Conservation (phyloP, 2,329 filamentous ascomycete genomes). For the Aspergillus ibericus region DNA sequence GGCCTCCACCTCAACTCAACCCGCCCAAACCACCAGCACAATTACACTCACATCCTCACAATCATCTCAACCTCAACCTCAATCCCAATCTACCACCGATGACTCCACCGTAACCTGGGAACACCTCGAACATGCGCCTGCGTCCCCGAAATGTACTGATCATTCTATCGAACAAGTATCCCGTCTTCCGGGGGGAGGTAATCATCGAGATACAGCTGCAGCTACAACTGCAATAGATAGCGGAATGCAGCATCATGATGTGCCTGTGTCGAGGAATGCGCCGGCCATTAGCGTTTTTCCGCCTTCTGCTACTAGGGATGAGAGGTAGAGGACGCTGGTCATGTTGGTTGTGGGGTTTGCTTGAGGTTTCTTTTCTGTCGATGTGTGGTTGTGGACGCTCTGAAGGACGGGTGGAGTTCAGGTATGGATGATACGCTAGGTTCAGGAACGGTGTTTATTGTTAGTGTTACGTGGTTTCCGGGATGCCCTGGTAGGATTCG, state of each 20-base stretch:
- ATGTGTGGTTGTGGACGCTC: too few species aligned
- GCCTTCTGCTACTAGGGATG: background rate
- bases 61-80: background rate
- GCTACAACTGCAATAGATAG: too few species aligned
- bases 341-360: background rate
- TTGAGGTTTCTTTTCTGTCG: too few species aligned
- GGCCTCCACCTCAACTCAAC: too few species aligned
- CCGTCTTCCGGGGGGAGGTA: too few species aligned
- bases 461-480: too few species aligned
- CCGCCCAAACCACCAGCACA: background rate
- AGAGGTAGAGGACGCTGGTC: background rate
- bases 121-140: slow-evolving; percentile 9
- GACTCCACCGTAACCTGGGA: slow-evolving; percentile 16
- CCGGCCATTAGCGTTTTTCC: background rate
- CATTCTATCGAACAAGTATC: too few species aligned
- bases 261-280: background rate
- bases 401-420: too few species aligned
- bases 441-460: too few species aligned
- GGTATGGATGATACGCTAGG: too few species aligned
- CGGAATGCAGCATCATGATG: background rate
- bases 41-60: background rate
- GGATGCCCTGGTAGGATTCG: background rate
- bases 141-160: background rate
- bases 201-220: too few species aligned
- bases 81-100: background rate